Conservation (phyloP, 805 yeast species). For the Kuraishia capsulata region DNA sequence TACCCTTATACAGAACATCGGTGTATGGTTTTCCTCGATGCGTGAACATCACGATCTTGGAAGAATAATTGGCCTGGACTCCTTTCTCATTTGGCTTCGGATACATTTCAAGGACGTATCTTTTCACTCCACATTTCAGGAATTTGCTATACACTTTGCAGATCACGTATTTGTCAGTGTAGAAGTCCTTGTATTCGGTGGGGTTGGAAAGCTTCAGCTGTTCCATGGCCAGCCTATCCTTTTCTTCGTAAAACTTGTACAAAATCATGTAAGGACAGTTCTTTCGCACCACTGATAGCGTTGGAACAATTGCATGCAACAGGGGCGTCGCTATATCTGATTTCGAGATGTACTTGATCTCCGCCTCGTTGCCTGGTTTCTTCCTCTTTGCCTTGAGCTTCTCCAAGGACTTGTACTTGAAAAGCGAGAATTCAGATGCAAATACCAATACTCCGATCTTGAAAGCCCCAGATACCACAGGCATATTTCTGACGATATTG, state of each 20-base stretch:
- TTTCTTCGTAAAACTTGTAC: constrained; percentile 1
- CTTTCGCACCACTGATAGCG: constrained; percentile 6
- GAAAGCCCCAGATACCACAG: constrained; percentile 6
- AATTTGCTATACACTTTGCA: constrained; percentile 8
- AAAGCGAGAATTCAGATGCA: constrained; percentile 6
- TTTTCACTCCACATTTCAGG: constrained; percentile 7
- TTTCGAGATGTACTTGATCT: not conserved
- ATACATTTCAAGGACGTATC: constrained; percentile 6
- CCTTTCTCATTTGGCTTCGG: constrained; percentile 3
- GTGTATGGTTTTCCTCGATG: constrained; percentile 9
- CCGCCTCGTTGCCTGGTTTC: not conserved
- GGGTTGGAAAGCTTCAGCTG: not conserved
- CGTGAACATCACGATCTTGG: constrained; percentile 7
- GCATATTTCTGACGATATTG: constrained; percentile 6
- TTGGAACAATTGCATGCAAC: constrained; percentile 5
- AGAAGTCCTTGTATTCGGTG: constrained; percentile 1
- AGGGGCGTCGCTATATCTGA: constrained; percentile 5
- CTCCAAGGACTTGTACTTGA: constrained; percentile 5
- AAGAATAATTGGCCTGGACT: not conserved
- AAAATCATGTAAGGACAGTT: constrained; percentile 9
- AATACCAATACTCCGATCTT: constrained; percentile 7
- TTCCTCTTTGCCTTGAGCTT: constrained; percentile 2
- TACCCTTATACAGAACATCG: constrained; percentile 8
- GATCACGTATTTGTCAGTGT: constrained; percentile 4
- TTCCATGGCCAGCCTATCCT: not conserved